Evolutionary conservation across 2,329 filamentous ascomycete species (phyloP), one percentile per base, ranked within the genome.

Genomic region (Albifimbria verrucaria): DNA sequence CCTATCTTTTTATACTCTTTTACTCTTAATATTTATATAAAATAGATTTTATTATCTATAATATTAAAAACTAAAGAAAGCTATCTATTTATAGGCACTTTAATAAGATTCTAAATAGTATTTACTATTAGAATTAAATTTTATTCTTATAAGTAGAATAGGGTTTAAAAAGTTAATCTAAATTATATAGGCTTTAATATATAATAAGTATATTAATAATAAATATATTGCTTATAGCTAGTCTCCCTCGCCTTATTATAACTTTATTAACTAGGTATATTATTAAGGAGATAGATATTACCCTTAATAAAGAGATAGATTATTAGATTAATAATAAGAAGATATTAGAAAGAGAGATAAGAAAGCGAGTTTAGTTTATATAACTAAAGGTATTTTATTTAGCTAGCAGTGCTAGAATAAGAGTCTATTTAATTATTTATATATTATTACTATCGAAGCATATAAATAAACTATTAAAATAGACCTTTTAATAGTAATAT

Each of bases 201-300:
- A 55, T 23, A 52, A 57, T 18, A 53, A 55, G 18, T 57, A 48
- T 28, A 48, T 26, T 20, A 55, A 28, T 41, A 89, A 87, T 4
- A 77, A 86, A 67, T 93, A 90, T 66, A 81, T 96, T 17, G 91
- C 88, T 2, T 94, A 90, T 64, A 96, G 92, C 0, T 91, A 96
- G 62, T 91, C 92, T 5, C 85, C 91, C 59, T n/a, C 83, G 92
- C 73, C 90, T 96, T 9, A 91, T 92, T 9, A 91, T 92, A 12
- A 96, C 95, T 89, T 90, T 86, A 61, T 90, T 96, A 24, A 91
- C 92, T n/a, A 83, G 88, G 39, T 89, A 92, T 76, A 92, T 96
- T 3, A 88, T 90, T 0, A 89, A 95, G 57, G 92, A 96, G 67
- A 88, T 93, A 79, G 90, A 87, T 1, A 85, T 89, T 46, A 89